Percentiles rank a stretch among this genome's conserved stretches.
These are phyloP conservation scores for Alternaria sp. DNA, from an alignment of 2,329 filamentous ascomycete species.

Conservation along the genomic window DNA sequence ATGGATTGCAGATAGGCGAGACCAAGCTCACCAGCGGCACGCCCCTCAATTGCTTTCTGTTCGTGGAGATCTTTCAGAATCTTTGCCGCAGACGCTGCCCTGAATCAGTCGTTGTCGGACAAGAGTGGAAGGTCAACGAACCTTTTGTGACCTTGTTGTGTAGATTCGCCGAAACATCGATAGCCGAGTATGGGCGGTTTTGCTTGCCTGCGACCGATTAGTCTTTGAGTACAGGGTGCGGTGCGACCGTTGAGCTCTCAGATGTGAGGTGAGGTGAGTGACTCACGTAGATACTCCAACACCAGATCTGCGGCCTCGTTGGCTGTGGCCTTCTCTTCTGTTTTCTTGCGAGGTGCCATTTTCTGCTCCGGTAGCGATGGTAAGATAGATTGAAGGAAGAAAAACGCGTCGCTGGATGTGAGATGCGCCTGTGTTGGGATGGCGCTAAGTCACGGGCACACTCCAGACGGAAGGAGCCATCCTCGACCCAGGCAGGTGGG, in stretches of 20 bases:
- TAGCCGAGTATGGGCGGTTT: slow-evolving; percentile 63
- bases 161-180: slow-evolving; percentile 66
- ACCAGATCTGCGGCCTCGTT: slow-evolving; percentile 53
- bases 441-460: slow-evolving; percentile 6
- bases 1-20: neutral
- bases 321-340: slow-evolving; percentile 43
- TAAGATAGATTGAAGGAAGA: neutral
- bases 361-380: neutral
- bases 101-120: slow-evolving; percentile 14
- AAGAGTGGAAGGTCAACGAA: slow-evolving; percentile 23
- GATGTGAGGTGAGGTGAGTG: neutral
- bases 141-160: slow-evolving; percentile 66
- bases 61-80: slow-evolving; percentile 68
- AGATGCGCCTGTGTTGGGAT: neutral
- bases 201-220: slow-evolving; percentile 51
- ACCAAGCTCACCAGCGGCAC: slow-evolving; percentile 55
- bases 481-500: slow-evolving; percentile 12
- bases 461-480: slow-evolving; percentile 17
- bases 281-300: slow-evolving; percentile 59
- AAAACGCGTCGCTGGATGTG: neutral
- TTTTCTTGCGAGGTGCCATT: slow-evolving; percentile 50
- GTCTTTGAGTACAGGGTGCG: neutral
- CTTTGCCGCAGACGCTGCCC: slow-evolving; percentile 63
- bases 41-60: slow-evolving; percentile 64
- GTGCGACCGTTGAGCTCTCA: neutral